Conservation (phyloP, 768 basidiomycete genomes). For the Kwoniella sp. region DNA sequence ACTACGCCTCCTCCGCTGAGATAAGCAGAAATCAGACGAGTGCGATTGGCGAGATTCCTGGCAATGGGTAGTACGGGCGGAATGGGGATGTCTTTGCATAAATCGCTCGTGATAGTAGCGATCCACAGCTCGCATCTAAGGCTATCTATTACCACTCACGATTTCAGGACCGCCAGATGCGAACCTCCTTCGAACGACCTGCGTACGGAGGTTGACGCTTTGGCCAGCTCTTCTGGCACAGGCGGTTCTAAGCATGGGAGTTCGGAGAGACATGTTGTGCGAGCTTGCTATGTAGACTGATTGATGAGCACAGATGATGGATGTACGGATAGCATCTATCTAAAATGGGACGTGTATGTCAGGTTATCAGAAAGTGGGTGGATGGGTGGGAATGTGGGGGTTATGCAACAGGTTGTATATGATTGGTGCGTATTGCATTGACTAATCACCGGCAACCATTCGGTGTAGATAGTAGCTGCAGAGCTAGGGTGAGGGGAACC, state of each 20-base stretch:
- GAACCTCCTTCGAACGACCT: constrained; percentile 35
- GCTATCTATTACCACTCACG: no score
- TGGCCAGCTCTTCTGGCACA: constrained; percentile 15
- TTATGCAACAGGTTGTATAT: not conserved
- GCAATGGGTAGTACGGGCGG: no score
- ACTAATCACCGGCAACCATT: not conserved
- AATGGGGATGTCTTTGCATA: no score
- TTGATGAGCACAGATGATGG: not conserved
- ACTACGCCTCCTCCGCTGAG: no score
- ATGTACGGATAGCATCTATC: not conserved
- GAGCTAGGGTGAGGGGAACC: not conserved
- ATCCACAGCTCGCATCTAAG: no score
- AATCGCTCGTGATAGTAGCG: no score
- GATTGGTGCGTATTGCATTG: not conserved
- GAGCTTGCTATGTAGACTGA: no score
- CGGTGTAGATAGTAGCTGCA: not conserved
- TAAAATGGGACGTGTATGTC: no score
- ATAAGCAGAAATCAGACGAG: no score
- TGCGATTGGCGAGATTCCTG: no score
- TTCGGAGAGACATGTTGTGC: constrained; percentile 18
- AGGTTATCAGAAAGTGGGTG: not conserved
- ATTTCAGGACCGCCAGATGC: constrained; percentile 38
- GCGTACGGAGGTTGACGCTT: constrained; percentile 19
- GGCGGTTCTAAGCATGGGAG: constrained; percentile 18
- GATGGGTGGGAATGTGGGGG: not conserved